phyloP scores from a whole-genome alignment of 192 early-diverging fungal genomes.

The Martensiomyces pterosporus region DNA sequence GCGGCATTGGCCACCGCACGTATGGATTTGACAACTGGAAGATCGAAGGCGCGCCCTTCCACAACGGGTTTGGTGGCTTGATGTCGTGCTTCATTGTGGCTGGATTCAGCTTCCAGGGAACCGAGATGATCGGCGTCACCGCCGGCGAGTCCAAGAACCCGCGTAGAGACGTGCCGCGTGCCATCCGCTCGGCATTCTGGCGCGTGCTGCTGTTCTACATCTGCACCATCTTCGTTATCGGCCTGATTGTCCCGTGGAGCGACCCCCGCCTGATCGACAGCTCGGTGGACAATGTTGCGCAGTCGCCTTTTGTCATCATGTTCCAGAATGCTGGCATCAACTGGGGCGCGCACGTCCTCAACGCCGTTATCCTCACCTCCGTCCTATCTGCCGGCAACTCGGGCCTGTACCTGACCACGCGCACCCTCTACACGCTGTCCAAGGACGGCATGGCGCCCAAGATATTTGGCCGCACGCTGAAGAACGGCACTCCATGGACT shows the following conservation, averaged over 20 bases:
- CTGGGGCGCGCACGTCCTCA: conserved; percentile 52
- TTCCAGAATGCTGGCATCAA: conserved; percentile 52
- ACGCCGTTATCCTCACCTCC: conserved; percentile 54
- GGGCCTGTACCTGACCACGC: conserved; percentile 65
- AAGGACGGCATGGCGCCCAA: conserved; percentile 59
- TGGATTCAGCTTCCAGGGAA: conserved; percentile 69
- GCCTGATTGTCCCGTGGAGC: conserved; percentile 62
- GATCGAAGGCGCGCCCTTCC: conserved; percentile 53
- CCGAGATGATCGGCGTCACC: conserved; percentile 78
- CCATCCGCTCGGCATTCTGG: conserved; percentile 65
- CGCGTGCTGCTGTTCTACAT: conserved; percentile 71
- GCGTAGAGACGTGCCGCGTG: conserved; percentile 55
- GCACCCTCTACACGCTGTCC: conserved; percentile 65
- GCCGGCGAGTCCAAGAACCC: conserved; percentile 80
- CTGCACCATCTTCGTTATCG: conserved; percentile 61
- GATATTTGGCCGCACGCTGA: conserved; percentile 52
- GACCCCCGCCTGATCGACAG: conserved; percentile 46
- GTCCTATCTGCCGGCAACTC: conserved; percentile 65
- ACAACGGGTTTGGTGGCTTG: conserved; percentile 49
- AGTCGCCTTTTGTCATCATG: conserved; percentile 56
- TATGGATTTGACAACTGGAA: conserved; percentile 59
- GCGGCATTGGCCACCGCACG: conserved; percentile 47
- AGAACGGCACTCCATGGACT: conserved; percentile 63
- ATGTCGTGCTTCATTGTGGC: conserved; percentile 60
- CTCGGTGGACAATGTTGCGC: conserved; percentile 23